These are phyloP conservation scores for Xylaria sp. DNA, from an alignment of 495 filamentous ascomycete species.

Conservation along the genomic window DNA sequence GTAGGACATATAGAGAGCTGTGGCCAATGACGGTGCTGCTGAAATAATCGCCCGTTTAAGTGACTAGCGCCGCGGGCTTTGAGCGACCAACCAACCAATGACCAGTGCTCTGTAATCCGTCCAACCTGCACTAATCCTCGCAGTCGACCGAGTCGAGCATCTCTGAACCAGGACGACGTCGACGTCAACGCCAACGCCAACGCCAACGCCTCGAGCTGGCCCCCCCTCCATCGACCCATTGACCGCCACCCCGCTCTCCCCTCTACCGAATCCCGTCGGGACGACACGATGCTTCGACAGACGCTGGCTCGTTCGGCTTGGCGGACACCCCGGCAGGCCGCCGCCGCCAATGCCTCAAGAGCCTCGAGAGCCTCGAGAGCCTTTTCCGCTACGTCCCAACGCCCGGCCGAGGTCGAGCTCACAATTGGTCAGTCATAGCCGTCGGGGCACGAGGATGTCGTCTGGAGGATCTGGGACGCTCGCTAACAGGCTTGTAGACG, in stretches of 20 bases:
- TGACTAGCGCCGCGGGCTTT: constrained; percentile 32
- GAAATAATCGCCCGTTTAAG: constrained; percentile 43
- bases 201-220: constrained; percentile 40
- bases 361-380: constrained; percentile 71
- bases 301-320: constrained; percentile 85
- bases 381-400: constrained; percentile 75
- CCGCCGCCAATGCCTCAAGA: constrained; percentile 68
- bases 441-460: constrained; percentile 27
- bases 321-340: constrained; percentile 72
- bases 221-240: constrained; percentile 33
- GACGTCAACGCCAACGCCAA: too few species aligned
- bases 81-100: constrained; percentile 28
- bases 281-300: constrained; percentile 84
- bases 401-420: constrained; percentile 89
- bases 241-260: constrained; percentile 39
- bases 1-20: constrained; percentile 28
- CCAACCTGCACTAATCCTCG: constrained; percentile 19
- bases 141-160: constrained; percentile 24
- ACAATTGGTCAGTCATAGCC: constrained; percentile 75
- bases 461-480: neutral
- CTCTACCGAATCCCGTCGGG: constrained; percentile 52
- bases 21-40: constrained; percentile 42
- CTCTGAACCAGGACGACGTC: constrained; percentile 38
- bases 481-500: constrained; percentile 68
- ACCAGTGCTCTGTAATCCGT: constrained; percentile 22